These are phyloP conservation scores for Rhododendron ferrugineum DNA, from an alignment of 148 eudicot genomes.

Conservation along the genomic window DNA sequence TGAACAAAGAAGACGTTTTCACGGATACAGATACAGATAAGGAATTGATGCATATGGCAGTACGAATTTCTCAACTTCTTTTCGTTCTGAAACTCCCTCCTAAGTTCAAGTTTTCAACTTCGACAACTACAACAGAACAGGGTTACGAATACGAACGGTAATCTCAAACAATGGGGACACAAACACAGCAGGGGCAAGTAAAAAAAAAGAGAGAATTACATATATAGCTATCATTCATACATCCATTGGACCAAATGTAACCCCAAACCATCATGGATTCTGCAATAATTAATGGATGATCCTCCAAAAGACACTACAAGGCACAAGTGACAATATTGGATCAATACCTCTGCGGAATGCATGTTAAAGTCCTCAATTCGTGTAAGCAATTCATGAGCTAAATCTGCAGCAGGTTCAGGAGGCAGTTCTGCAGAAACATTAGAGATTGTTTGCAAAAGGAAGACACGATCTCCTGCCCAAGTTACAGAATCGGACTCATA, in stretches of 20 bases:
- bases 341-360: slow-evolving; percentile 87
- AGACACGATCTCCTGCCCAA: slow-evolving; percentile 91
- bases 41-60: neutral
- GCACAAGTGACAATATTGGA: neutral
- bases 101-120: neutral
- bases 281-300: neutral
- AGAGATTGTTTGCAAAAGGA: slow-evolving; percentile 79
- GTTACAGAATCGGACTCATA: slow-evolving; percentile 50
- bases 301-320: neutral
- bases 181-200: neutral
- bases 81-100: neutral
- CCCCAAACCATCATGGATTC: neutral
- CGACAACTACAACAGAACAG: neutral
- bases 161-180: neutral
- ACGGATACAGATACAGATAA: neutral
- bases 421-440: slow-evolving; percentile 84
- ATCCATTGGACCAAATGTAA: neutral
- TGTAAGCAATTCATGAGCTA: slow-evolving; percentile 77
- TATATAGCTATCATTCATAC: neutral
- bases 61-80: neutral
- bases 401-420: slow-evolving; percentile 89
- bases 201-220: neutral
- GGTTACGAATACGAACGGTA: neutral
- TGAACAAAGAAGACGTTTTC: neutral
- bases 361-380: slow-evolving; percentile 76